phyloP scores from a whole-genome alignment of 208 protist species.

The Acanthamoeba healyi region DNA sequence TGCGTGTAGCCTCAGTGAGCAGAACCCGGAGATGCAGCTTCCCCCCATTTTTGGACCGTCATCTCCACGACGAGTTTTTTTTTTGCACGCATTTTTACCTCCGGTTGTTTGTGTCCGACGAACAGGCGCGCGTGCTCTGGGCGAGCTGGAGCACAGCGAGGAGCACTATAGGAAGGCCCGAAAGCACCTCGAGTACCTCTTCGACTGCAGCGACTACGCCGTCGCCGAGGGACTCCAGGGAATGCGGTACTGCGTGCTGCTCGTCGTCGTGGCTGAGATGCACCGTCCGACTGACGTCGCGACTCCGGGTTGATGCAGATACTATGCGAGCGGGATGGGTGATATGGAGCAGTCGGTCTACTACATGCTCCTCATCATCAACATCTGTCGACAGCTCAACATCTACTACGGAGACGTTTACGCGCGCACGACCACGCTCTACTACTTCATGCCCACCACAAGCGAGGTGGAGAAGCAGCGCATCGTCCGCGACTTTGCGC shows the following conservation, averaged over 20 bases:
- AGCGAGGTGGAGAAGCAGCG: not conserved
- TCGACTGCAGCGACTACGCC: conserved; percentile 23
- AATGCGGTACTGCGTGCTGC: not conserved
- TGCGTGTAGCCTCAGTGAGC: not conserved
- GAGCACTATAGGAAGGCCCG: conserved; percentile 34
- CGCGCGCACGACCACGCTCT: not conserved
- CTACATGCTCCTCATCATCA: not conserved
- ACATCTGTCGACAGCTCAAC: not conserved
- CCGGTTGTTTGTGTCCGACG: not conserved
- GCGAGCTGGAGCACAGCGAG: conserved; percentile 22
- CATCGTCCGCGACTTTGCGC: not conserved
- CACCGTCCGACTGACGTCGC: too few relatives aligned
- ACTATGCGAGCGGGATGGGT: not conserved
- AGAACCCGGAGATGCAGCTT: too few relatives aligned
- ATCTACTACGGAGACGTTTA: conserved; percentile 6
- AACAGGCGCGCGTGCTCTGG: not conserved
- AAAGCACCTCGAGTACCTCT: not conserved
- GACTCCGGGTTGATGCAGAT: not conserved
- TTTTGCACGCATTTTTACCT: not conserved
- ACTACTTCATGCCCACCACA: conserved; percentile 31
- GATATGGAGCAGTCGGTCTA: not conserved
- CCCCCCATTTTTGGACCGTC: too few relatives aligned
- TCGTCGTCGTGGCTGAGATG: too few relatives aligned
- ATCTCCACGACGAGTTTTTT: too few relatives aligned
- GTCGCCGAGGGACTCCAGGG: not conserved